Evolutionary conservation across 1,284 basidiomycete genomes (phyloP), one percentile per base, ranked within the genome.

Genomic region (Fomes fomentarius): DNA sequence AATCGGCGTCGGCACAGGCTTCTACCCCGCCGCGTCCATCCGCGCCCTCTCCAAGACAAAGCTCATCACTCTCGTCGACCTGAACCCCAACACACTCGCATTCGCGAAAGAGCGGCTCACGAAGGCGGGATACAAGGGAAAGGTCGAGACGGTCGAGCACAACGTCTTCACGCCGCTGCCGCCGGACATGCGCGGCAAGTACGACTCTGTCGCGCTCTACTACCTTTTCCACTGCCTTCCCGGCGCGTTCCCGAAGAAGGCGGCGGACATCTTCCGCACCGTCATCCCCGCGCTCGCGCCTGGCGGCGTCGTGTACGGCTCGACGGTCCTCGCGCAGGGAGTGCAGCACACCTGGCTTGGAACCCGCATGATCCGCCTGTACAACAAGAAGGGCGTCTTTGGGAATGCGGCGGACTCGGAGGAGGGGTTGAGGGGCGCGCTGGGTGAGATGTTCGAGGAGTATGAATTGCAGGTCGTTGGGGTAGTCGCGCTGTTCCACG

Each of bases 1-100:
- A 10, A 66, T 67, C 24, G 66, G 64, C 10, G 60, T 60, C 25
- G 65, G 65, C 19, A 60, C 65, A 4, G 66, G 66, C n/a, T 66
- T 63, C 56, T 67, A 63, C 53, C 61, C 58, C 41, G 54, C 65
- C 31, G 33, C 35, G 5, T 44, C 61, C 24, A 53, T 45, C 9
- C 21, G 42, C 12, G 24, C 37, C 1, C 50, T 66, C 24, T 44
- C 55, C 1, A 61, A 62, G 44, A 62, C 54, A 12, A 55, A 56
- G 53, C 48, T 47, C 24, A 38, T 66, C 22, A 57, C 61, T 15
- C 54, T 68, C 6, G 48, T 64, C 48, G 65, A 66, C 53, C 52
- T 66, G 33, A 64, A 57, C 34, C 56, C 60, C 10, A 48, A 46
- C 57, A 62, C 66, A 17, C 61, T 66, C 41, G 35, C 44, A 10